Conservation (phyloP, 805 yeast species). For the Cyberlindnera mycetangii region DNA sequence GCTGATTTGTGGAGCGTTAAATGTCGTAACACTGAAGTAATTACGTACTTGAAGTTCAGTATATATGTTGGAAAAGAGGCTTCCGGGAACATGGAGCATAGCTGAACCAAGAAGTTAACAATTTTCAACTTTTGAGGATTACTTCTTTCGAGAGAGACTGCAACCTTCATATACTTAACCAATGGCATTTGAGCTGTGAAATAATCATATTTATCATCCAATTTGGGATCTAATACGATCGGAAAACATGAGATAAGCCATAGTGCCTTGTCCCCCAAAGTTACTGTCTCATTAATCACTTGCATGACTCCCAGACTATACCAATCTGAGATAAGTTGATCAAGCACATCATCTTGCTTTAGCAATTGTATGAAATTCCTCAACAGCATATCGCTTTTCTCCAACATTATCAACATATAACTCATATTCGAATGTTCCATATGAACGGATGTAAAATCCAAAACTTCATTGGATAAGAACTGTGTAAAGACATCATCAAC, state of each 20-base stretch:
- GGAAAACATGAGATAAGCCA: constrained; percentile 8
- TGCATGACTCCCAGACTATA: constrained; percentile 5
- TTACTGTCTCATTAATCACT: constrained; percentile 1
- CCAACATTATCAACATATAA: constrained; percentile 10
- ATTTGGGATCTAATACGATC: constrained; percentile 5
- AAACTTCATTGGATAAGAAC: constrained; percentile 11
- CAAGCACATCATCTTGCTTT: constrained; percentile 1
- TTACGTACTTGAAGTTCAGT: constrained; percentile 17
- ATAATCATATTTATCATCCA: not conserved
- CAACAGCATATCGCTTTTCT: constrained; percentile 16
- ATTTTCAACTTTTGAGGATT: constrained; percentile 11
- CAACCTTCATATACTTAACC: constrained; percentile 8
- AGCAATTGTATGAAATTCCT: constrained; percentile 8
- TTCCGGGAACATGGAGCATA: constrained; percentile 6
- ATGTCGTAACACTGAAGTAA: constrained; percentile 16
- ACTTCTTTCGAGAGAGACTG: not conserved
- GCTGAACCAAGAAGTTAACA: constrained; percentile 13
- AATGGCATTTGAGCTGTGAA: not conserved
- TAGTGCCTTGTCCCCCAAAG: not conserved
- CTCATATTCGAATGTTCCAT: not conserved
- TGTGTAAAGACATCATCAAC: constrained; percentile 10
- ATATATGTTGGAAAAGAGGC: constrained; percentile 6
- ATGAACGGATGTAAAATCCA: constrained; percentile 2
- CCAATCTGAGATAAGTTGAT: constrained; percentile 17
- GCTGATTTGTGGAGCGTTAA: constrained; percentile 8